A percentile compares a stretch with the other conserved stretches of the same genome.
Evolutionary conservation across 352 stramenopile species (phyloP).

Genomic region (Ophiocytium majus): DNA sequence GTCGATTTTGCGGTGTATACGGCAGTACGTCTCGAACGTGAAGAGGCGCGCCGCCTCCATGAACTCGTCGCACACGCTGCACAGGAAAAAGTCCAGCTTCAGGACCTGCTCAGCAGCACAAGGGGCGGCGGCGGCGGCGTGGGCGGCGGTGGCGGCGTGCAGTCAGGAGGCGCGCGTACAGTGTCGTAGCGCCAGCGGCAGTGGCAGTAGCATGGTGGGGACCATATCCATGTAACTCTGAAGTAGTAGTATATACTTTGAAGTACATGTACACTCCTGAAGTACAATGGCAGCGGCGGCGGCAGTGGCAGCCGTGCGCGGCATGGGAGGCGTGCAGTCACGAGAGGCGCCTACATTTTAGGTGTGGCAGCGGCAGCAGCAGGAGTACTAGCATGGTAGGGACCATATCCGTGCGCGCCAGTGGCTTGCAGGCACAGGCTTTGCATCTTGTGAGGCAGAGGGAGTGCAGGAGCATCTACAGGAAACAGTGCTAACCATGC

Average conservation of each 20-base stretch:
- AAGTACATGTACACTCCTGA: too few species aligned
- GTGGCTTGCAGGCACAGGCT: too few species aligned
- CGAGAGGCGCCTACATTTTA: not conserved
- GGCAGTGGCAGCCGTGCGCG: not conserved
- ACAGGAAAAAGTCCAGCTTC: conserved; percentile 94
- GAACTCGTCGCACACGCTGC: conserved; percentile 90
- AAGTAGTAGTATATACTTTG: too few species aligned
- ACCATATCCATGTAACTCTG: too few species aligned
- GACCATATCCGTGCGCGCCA: too few species aligned
- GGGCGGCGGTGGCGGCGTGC: not conserved
- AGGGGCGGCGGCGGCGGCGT: not conserved
- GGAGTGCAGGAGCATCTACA: too few species aligned
- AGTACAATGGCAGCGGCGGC: not conserved
- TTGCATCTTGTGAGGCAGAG: too few species aligned
- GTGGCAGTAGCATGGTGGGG: not conserved
- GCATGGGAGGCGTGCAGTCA: not conserved
- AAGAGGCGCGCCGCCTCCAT: conserved; percentile 94
- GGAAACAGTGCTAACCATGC: too few species aligned
- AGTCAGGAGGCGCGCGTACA: not conserved
- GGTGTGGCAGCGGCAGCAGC: too few species aligned
- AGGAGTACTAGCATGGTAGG: too few species aligned
- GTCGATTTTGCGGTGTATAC: conserved; percentile 98
- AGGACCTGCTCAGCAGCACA: conserved; percentile 72
- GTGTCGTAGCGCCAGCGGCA: not conserved
- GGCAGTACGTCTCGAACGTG: conserved; percentile 99